Percentiles rank a stretch among this genome's conserved stretches.
These are phyloP conservation scores for Exserohilum turcica DNA, from an alignment of 2,329 filamentous ascomycete species.

Conservation along the genomic window DNA sequence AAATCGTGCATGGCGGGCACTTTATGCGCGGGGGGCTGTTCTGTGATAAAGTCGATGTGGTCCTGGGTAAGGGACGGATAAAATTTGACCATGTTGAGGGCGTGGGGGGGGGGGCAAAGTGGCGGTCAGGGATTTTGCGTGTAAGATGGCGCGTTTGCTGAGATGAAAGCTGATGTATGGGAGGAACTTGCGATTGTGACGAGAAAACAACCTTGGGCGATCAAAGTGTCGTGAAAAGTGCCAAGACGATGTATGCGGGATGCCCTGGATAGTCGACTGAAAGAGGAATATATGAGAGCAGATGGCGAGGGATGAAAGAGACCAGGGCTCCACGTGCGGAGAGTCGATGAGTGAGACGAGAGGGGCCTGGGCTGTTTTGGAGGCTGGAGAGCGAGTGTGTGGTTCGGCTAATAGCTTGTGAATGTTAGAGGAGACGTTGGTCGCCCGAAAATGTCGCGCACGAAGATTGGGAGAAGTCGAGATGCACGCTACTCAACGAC, in stretches of 20 bases:
- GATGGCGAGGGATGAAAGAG: neutral
- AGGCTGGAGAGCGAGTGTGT: neutral
- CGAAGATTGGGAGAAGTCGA: conserved; percentile 4
- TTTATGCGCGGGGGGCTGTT: too few species aligned
- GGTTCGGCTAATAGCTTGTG: neutral
- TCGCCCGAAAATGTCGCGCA: neutral
- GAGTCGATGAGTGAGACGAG: neutral
- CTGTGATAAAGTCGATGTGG: conserved; percentile 66
- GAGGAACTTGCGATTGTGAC: neutral
- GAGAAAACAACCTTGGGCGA: too few species aligned
- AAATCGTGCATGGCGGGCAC: too few species aligned
- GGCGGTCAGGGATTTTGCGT: conserved; percentile 5
- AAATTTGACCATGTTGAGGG: conserved; percentile 61
- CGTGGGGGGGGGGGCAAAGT: neutral
- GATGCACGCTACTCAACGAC: conserved; percentile 7
- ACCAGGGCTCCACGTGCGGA: neutral
- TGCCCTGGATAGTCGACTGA: neutral
- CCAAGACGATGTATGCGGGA: neutral
- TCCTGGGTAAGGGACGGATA: conserved; percentile 60
- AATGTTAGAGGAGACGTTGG: neutral
- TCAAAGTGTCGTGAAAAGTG: neutral
- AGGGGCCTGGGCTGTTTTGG: neutral
- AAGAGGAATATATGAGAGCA: neutral
- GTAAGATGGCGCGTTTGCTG: neutral
- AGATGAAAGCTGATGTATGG: neutral